A percentile compares a stretch with the other conserved stretches of the same genome.
phyloP scores from a whole-genome alignment of 495 filamentous ascomycete genomes.

The Acidomyces sp. region DNA sequence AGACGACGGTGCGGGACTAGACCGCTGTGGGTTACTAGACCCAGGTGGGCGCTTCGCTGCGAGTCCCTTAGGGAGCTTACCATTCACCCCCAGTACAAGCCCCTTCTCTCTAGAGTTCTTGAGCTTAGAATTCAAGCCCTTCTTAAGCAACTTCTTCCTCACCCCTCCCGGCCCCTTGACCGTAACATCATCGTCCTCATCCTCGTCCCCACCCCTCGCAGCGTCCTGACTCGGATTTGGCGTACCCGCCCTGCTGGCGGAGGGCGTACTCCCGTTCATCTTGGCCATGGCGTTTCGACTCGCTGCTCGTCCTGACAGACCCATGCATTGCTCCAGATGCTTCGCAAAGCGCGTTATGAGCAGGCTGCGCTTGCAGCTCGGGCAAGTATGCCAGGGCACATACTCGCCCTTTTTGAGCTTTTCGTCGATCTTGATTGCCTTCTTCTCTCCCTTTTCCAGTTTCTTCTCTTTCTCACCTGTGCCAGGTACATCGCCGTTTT shows the following conservation, averaged over 20 bases:
- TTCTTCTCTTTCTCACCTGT: slow-evolving; percentile 25
- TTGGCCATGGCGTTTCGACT: slow-evolving; percentile 37
- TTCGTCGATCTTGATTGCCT: slow-evolving; percentile 29
- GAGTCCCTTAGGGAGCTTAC: slow-evolving; percentile 2
- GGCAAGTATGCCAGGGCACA: slow-evolving; percentile 61
- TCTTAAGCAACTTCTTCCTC: slow-evolving; percentile 32
- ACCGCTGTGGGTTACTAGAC: neutral
- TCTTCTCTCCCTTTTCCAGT: slow-evolving; percentile 36
- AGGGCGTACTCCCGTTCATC: slow-evolving; percentile 30
- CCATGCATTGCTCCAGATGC: slow-evolving; percentile 71
- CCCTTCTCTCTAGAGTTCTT: slow-evolving; percentile 15
- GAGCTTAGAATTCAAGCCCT: slow-evolving; percentile 13
- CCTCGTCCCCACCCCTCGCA: slow-evolving; percentile 21
- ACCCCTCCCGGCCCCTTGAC: slow-evolving; percentile 26
- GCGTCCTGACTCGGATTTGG: slow-evolving; percentile 28
- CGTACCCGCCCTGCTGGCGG: slow-evolving; percentile 47
- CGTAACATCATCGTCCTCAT: slow-evolving; percentile 21
- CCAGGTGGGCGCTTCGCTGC: slow-evolving; percentile 8
- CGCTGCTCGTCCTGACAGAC: slow-evolving; percentile 55
- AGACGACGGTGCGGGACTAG: slow-evolving; percentile 7
- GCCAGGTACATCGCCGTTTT: slow-evolving; percentile 27
- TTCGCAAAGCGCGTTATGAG: slow-evolving; percentile 51
- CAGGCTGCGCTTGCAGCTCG: slow-evolving; percentile 47
- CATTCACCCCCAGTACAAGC: neutral
- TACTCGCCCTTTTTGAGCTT: slow-evolving; percentile 44